Evolutionary conservation across 192 early-diverging fungal species (phyloP), one percentile per base, ranked within the genome.

Genomic region (Mortierella antarctica): DNA sequence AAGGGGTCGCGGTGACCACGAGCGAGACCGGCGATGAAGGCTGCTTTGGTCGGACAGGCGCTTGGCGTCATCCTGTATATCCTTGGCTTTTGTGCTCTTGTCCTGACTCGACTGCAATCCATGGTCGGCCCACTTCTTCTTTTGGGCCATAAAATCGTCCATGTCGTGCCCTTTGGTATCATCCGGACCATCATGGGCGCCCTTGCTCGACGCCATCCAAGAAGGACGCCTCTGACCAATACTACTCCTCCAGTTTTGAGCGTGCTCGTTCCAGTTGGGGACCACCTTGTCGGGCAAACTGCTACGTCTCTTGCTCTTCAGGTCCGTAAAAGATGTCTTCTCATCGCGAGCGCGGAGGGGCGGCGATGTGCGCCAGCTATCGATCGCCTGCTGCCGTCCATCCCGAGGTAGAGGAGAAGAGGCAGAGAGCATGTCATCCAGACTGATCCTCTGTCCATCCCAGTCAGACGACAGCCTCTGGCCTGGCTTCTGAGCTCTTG

Each of bases 241-340:
- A 21, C 76, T 80, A 15, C 51, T 80, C 23, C 76, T 55, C 76
- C 76, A 80, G n/a, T 42, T 62, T 18, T 62, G 58, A 4, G 65
- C 60, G 42, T 80, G 40, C 20, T 80, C 76, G 12, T 80, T 72
- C 76, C 76, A 80, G 59, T 80, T 67, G 18, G 76, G 76, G 4
- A 80, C 70, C 50, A 72, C 61, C 48, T 80, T 80, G 31, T 80
- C 76, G n/a, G 76, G 76, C 39, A 80, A 80, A 72, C 76, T 80
- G 31, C 76, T 80, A 1, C 76, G 70, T 21, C 76, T 69, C 64
- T 80, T 80, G 70, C 44, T 72, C 65, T 80, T 80, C 21, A 72
- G 20, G 10, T 71, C 65, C 7, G 63, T 72, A 10, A 72, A 72
- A n/a, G 53, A 12, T 2, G 74, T 54, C 0, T 50, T 45, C 3